Evolutionary conservation across 768 basidiomycete genomes (phyloP), one percentile per base, ranked within the genome.

Genomic region (Kwoniella dejecticola): DNA sequence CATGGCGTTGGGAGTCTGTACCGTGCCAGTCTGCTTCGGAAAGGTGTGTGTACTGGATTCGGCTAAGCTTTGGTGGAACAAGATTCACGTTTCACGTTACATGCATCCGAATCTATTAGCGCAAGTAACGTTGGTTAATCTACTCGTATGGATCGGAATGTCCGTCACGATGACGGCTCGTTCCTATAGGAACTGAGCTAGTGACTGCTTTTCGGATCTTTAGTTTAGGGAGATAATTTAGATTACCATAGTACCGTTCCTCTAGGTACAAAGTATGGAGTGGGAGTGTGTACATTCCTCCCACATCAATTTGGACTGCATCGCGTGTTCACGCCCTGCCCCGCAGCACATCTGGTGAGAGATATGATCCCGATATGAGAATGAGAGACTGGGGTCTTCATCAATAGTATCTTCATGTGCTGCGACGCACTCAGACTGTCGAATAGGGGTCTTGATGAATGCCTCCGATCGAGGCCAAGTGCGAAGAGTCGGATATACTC

Each of bases 311-410:
- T 38, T 38, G 36, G 8, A 38, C 12, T 15, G 24, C 15, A 48
- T 1, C 6, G 17, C 11, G 15, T 1, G 46, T 13, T 17, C 46
- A 26, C 11, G 3, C 12, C 15, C 24, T 6, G 33, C 30, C 27
- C n/a, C 48, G 31, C 48, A 50, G 48, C 21, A 50, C 5, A 21
- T 24, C 6, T 30, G 15, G 30, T 50, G 13, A 8, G 11, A 15
- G 10, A 36, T 36, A 15, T 36, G 33, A 24, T 50, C 30, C 48
- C 48, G 48, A 50, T 19, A 27, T 30, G 15, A 11, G 33, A n/a
- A 50, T 30, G 17, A 13, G n/a, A 50, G 48, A 50, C 48, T 50
- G 48, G 48, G 48, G 48, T 50, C 17, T 29, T 50, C 46, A 29
- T 48, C 7, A 26, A 29, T 12, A 26, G 24, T 48, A 27, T 2